Evolutionary conservation across 345 rosid genomes (phyloP).

Genomic region (Sonneratia alba): DNA sequence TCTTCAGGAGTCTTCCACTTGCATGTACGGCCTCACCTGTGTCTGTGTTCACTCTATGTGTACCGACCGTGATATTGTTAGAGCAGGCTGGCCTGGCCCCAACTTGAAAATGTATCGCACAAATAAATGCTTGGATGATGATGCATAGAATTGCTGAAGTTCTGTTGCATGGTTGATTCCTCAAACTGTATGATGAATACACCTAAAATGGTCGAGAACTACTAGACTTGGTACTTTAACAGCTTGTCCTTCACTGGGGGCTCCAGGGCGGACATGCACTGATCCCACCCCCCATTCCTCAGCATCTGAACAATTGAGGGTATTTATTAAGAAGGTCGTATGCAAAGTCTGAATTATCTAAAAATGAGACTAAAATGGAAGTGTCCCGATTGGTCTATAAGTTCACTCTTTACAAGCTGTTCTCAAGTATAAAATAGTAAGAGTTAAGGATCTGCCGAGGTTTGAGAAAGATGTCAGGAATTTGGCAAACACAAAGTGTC

Average conservation of each 20-base stretch:
- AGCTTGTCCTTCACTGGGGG: slow-evolving; percentile 81
- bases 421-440: neutral
- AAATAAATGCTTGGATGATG: neutral
- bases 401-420: neutral
- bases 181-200: neutral
- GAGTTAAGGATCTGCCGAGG: neutral
- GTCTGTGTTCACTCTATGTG: neutral
- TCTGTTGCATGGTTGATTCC: neutral
- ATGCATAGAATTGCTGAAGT: neutral
- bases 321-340: neutral
- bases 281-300: slow-evolving; percentile 77
- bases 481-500: neutral
- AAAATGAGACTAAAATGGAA: neutral
- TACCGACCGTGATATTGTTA: neutral
- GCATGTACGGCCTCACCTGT: neutral
- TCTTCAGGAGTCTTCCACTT: neutral
- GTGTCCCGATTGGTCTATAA: neutral
- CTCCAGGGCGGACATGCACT: slow-evolving; percentile 74
- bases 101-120: neutral
- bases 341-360: neutral
- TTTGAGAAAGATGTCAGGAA: neutral
- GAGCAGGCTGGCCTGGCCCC: neutral
- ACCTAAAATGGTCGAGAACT: too few species aligned
- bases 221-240: slow-evolving; percentile 38
- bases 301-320: slow-evolving; percentile 51